A percentile compares a stretch with the other conserved stretches of the same genome.
Conservation (phyloP, 1,139 yeast species). For the Zygosaccharomyces sapae region DNA sequence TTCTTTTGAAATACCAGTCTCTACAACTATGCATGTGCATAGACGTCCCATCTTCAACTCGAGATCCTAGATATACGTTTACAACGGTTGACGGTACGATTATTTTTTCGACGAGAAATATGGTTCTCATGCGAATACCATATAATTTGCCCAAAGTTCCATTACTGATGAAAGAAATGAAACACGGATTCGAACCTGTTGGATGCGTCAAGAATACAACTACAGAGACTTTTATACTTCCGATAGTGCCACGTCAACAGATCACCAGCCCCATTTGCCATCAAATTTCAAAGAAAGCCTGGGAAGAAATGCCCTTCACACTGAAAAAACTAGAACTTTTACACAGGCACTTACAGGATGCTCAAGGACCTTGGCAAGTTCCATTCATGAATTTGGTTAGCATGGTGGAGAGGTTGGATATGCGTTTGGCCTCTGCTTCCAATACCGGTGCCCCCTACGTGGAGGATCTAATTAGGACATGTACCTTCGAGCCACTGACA, state of each 20-base stretch:
- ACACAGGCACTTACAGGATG: conserved; percentile 51
- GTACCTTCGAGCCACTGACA: background rate
- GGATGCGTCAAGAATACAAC: conserved; percentile 34
- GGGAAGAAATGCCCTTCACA: conserved; percentile 37
- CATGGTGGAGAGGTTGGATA: conserved; percentile 32
- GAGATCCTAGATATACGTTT: conserved; percentile 52
- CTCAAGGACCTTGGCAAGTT: conserved; percentile 46
- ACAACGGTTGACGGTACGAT: conserved; percentile 56
- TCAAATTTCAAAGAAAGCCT: conserved; percentile 34
- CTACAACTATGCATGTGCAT: conserved; percentile 43
- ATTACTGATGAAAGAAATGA: conserved; percentile 33
- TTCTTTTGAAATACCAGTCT: conserved; percentile 39
- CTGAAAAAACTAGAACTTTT: conserved; percentile 47
- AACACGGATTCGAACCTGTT: conserved; percentile 27
- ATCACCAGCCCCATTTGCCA: conserved; percentile 30
- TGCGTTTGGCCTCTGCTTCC: conserved; percentile 5
- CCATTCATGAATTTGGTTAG: conserved; percentile 48
- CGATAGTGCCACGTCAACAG: conserved; percentile 30
- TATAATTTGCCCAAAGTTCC: conserved; percentile 16
- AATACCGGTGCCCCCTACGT: conserved; percentile 10
- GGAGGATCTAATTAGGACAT: conserved; percentile 3
- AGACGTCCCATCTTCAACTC: conserved; percentile 40
- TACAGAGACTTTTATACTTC: conserved; percentile 25
- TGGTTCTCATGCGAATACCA: conserved; percentile 53
- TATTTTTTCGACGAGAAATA: conserved; percentile 44